Evolutionary conservation across 345 rosid species (phyloP).

Genomic region (Arabidopsis arenosa): DNA sequence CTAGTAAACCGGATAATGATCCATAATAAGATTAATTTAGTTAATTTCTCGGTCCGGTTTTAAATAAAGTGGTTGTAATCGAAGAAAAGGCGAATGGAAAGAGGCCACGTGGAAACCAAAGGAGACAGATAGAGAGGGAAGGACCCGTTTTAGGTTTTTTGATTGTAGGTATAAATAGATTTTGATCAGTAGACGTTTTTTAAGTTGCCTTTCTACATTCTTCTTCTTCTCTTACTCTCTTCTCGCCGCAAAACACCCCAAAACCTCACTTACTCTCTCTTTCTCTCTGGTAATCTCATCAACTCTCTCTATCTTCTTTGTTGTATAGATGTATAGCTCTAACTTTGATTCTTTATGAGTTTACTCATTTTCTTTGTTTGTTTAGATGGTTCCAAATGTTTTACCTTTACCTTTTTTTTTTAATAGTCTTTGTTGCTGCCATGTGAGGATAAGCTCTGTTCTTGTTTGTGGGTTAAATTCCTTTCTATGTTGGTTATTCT

Average conservation of each 20-base stretch:
- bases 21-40: neutral
- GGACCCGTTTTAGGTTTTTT: slow-evolving; percentile 46
- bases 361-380: neutral
- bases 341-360: neutral
- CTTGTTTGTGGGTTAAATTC: slow-evolving; percentile 10
- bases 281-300: slow-evolving; percentile 36
- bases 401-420: neutral
- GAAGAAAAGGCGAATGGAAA: neutral
- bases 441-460: slow-evolving; percentile 29
- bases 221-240: slow-evolving; percentile 32
- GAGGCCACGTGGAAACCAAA: slow-evolving; percentile 31
- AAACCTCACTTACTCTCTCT: slow-evolving; percentile 7
- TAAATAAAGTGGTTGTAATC: neutral
- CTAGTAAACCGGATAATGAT: slow-evolving; percentile 39
- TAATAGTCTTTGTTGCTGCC: neutral
- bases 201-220: slow-evolving; percentile 52
- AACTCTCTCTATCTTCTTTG: slow-evolving; percentile 11
- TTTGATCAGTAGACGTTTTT: slow-evolving; percentile 38
- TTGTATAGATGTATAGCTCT: neutral
- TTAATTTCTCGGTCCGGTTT: slow-evolving; percentile 23
- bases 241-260: slow-evolving; percentile 34
- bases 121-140: slow-evolving; percentile 46
- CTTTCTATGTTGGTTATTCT: neutral
- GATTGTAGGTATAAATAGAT: slow-evolving; percentile 33
- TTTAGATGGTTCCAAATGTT: slow-evolving; percentile 24